Conservation (phyloP, 345 rosid species). For the Adansonia digitata region DNA sequence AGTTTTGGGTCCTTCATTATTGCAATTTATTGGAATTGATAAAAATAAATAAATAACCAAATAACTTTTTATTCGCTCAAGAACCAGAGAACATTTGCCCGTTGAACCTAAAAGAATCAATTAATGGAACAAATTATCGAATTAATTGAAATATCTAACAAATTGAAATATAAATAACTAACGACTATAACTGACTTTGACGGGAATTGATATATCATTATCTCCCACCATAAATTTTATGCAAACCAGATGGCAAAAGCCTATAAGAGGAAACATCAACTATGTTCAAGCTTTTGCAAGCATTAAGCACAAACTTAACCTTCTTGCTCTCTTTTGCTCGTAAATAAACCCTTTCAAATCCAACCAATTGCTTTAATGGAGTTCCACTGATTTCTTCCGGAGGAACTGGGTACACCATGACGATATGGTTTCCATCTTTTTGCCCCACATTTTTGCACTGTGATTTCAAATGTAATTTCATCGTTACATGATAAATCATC, state of each 20-base stretch:
- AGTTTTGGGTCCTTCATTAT: too few relatives aligned
- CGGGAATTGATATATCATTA: slow-evolving; percentile 21
- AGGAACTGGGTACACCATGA: slow-evolving; percentile 31
- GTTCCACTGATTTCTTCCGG: slow-evolving; percentile 19
- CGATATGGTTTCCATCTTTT: slow-evolving; percentile 29
- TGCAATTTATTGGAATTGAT: too few relatives aligned
- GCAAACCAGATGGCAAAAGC: slow-evolving; percentile 27
- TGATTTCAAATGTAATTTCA: slow-evolving; percentile 1
- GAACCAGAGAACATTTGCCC: too few relatives aligned
- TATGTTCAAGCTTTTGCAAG: too few relatives aligned
- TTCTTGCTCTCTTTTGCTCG: slow-evolving; percentile 12
- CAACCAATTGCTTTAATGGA: slow-evolving; percentile 31
- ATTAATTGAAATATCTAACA: too few relatives aligned
- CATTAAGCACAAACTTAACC: slow-evolving; percentile 24
- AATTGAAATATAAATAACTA: too few relatives aligned
- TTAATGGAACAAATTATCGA: too few relatives aligned
- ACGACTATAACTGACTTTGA: neutral
- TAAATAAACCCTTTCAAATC: slow-evolving; percentile 29
- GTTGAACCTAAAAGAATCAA: too few relatives aligned
- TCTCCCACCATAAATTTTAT: slow-evolving; percentile 31
- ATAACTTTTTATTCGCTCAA: too few relatives aligned
- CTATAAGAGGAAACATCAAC: slow-evolving; percentile 17
- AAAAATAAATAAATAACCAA: too few relatives aligned
- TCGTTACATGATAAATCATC: slow-evolving; percentile 6
- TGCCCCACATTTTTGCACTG: slow-evolving; percentile 20